These are phyloP conservation scores for Mucor circinelloides DNA, from an alignment of 371 early-diverging fungal genomes.

Conservation along the genomic window DNA sequence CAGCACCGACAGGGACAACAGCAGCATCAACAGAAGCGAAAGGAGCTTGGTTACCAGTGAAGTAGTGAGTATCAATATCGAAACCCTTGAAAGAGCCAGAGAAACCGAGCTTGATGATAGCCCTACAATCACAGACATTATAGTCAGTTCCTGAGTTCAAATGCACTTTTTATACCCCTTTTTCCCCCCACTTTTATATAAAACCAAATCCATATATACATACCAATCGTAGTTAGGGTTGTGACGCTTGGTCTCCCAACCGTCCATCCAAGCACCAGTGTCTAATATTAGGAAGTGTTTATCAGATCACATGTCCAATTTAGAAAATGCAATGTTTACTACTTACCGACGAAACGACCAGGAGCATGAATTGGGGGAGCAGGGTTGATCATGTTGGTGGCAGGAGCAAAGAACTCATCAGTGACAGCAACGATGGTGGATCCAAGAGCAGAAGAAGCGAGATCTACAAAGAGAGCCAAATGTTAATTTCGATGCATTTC, in stretches of 20 bases:
- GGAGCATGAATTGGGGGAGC: constrained; percentile 70
- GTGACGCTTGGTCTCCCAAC: constrained; percentile 93
- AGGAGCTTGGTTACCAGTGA: constrained; percentile 90
- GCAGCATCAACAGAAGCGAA: constrained; percentile 75
- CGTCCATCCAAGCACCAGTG: constrained; percentile 83
- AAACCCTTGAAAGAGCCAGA: constrained; percentile 83
- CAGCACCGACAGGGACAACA: constrained; percentile 46
- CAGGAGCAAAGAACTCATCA: constrained; percentile 89
- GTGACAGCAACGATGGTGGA: constrained; percentile 76
- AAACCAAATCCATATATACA: background rate
- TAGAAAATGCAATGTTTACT: too few species aligned
- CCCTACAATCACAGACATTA: constrained; percentile 29
- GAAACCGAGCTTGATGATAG: constrained; percentile 84
- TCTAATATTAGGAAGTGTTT: constrained; percentile 21
- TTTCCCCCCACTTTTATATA: background rate
- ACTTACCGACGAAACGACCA: constrained; percentile 58
- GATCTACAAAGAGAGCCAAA: constrained; percentile 47
- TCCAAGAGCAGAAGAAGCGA: constrained; percentile 75
- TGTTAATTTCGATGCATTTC: background rate
- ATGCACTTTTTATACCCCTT: background rate
- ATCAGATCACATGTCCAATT: background rate
- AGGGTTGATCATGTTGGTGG: constrained; percentile 77
- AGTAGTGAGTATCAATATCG: constrained; percentile 85
- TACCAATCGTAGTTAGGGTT: constrained; percentile 80
- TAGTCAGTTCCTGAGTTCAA: constrained; percentile 1